Base-by-base conservation (phyloP, 2,329 filamentous ascomycete genomes). In the Erysiphe pulchra region DNA sequence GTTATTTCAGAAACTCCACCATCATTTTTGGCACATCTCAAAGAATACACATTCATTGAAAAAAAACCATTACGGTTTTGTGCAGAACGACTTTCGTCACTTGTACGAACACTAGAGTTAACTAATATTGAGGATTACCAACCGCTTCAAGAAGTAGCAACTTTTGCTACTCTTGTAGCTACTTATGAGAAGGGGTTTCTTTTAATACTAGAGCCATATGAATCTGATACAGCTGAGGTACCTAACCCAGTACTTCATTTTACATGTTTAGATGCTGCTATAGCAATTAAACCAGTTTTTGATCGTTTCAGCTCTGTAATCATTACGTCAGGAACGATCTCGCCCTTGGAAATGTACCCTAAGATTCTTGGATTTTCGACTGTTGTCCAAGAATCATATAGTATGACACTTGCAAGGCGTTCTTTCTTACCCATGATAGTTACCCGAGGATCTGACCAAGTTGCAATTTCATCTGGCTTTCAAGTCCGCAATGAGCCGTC, bases 361-460 rank as follows among this genome's bases (percentile, higher is more conserved):
- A 94, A 93, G 57, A 98, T 98, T 86, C 75, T 98, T 24, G 80
- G 84, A 45, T 98, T 98, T 62, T 70, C 71, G 10, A 84, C 86
- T 1, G 85, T 95, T 0, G 80, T 95, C 2, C 86, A 95, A 58
- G 86, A 98, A 60, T 98, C 92, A 0, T 98, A 98, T 63, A 77
- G 75, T 50, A 98, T 98, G 85, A 95, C 90, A 0, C 71, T 98
- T 6, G 87, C 87, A 1, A 73, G 92, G 39, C 73, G 80, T 47
- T 93, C 90, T n/a, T 98, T 98, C 64, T 65, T 98, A 50, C 90
- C 90, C 1, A 92, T 98, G 83, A 90, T 98, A 51, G 85, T 98
- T 32, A 95, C 90, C 0, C 73, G 87, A 47, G 90, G 90, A 44
- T 92, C 82, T 52, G 90, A 98, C 59, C 90, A 98, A 61, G 82